These are phyloP conservation scores for Exobasidium rhododendri DNA, from an alignment of 1,284 basidiomycete species.

Conservation along the genomic window DNA sequence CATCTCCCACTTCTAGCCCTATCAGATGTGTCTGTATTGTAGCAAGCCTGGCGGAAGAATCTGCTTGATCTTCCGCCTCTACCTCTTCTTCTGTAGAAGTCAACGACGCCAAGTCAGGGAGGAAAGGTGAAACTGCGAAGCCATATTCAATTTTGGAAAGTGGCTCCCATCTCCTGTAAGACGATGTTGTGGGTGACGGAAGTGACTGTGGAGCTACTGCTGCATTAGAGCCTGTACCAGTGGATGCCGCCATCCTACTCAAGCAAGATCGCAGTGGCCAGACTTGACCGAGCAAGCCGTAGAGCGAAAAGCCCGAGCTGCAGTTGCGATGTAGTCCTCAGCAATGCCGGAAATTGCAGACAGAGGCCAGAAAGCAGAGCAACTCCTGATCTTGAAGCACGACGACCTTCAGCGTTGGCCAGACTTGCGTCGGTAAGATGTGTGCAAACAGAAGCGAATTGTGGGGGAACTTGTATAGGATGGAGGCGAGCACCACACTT, in stretches of 20 bases:
- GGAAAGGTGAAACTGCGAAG: conserved; percentile 41
- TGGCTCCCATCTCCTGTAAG: conserved; percentile 41
- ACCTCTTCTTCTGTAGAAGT: conserved; percentile 22
- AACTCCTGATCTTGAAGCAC: too few species aligned
- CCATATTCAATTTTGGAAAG: conserved; percentile 46
- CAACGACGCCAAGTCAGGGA: conserved; percentile 38
- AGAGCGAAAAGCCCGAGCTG: not conserved
- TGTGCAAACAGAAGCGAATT: too few species aligned
- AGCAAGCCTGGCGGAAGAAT: not conserved
- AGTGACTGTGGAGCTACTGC: not conserved
- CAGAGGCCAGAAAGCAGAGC: too few species aligned
- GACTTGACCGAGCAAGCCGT: not conserved
- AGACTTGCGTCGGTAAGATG: too few species aligned
- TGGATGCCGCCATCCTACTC: not conserved
- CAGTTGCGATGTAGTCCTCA: too few species aligned
- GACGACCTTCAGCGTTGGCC: too few species aligned
- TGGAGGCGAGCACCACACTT: too few species aligned
- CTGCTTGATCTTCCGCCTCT: conserved; percentile 19
- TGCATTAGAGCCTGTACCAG: not conserved
- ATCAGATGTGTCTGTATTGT: conserved; percentile 40
- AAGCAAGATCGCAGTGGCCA: too few species aligned
- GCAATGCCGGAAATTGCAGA: too few species aligned
- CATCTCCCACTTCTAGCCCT: conserved; percentile 70
- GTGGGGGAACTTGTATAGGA: too few species aligned
- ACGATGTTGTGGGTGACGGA: not conserved